Base-by-base conservation (phyloP, 306 rosid species). In the Astragalus membranaceus region DNA sequence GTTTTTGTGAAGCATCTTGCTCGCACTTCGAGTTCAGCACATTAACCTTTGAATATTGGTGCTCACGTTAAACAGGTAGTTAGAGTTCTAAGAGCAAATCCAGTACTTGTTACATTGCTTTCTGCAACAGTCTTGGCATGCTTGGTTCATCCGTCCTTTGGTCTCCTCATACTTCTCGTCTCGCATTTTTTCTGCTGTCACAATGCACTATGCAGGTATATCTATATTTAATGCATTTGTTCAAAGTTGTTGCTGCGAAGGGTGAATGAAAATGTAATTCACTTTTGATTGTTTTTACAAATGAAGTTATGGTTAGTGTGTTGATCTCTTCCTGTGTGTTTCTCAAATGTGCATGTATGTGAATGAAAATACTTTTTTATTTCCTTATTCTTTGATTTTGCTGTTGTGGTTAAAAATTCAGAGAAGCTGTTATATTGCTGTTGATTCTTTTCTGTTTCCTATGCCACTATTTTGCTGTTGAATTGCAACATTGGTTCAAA, bases 111-210 rank as follows among this genome's bases (percentile, higher is more conserved):
- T 76, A 87, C 80, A 15, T 87, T 86, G 39, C 74, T 91, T 44
- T 72, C 82, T 84, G 91, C 99, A 53, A 86, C 82, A 78, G 14
- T 81, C 60, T 72, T 94, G 85, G 83, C 84, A 6, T 84, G 95
- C 85, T 86, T 94, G 81, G 85, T 89, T 82, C 97, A 94, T 79
- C 97, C 92, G 59, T 89, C 89, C 3, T 62, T 89, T 50, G 97
- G 97, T 62, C 88, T 94, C 70, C 81, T 87, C 42, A 43, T 89
- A 79, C 84, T 88, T 36, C 85, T 94, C 62, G 46, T 60, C 15
- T 83, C 84, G 73, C 92, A 94, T 79, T 89, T 95, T 84, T 61
- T 87, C 72, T 70, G 87, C 86, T 94, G 99, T 70, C 99, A 94
- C 82, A 85, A 54, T 55, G 96, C 95, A 53, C 86, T 94, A 67